phyloP scores from a whole-genome alignment of 2,329 filamentous ascomycete genomes.

The Calycina marina region DNA sequence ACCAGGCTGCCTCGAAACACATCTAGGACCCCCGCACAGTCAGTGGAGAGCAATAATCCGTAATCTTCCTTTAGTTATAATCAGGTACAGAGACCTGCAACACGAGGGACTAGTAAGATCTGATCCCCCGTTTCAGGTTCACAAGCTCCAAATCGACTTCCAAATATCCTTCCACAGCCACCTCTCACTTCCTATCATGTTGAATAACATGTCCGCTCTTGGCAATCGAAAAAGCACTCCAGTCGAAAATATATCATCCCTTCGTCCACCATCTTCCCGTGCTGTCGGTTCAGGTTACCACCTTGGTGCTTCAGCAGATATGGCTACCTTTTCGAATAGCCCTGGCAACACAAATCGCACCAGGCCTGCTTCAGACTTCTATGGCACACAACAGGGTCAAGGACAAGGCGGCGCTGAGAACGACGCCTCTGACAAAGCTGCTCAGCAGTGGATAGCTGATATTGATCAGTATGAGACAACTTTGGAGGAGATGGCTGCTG shows the following conservation, averaged over 20 bases:
- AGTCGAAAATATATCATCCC: conserved; percentile 61
- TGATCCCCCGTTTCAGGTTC: conserved; percentile 19
- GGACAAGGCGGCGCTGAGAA: conserved; percentile 53
- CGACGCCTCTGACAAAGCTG: conserved; percentile 82
- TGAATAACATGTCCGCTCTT: conserved; percentile 50
- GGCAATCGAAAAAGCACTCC: conserved; percentile 95
- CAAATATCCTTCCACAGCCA: conserved; percentile 6
- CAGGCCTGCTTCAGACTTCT: conserved; percentile 89
- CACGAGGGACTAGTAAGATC: conserved; percentile 12
- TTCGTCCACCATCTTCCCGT: conserved; percentile 70
- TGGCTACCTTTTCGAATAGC: conserved; percentile 64
- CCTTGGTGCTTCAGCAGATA: conserved; percentile 88
- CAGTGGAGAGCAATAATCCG: too few relatives aligned
- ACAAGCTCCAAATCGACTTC: conserved; percentile 11
- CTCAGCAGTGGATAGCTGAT: conserved; percentile 97
- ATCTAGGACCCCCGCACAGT: too few relatives aligned
- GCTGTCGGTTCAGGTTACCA: conserved; percentile 67
- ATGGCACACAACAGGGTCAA: conserved; percentile 56
- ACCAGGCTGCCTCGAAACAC: too few relatives aligned
- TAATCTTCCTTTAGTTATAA: conserved; percentile 7
- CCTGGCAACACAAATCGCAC: conserved; percentile 66
- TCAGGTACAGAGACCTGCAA: conserved; percentile 15
- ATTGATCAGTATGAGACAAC: conserved; percentile 99
- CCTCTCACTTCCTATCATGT: conserved; percentile 25
- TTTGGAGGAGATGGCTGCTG: conserved; percentile 95